Evolutionary conservation across 2,329 filamentous ascomycete species (phyloP).

Genomic region (Saccharata proteae): DNA sequence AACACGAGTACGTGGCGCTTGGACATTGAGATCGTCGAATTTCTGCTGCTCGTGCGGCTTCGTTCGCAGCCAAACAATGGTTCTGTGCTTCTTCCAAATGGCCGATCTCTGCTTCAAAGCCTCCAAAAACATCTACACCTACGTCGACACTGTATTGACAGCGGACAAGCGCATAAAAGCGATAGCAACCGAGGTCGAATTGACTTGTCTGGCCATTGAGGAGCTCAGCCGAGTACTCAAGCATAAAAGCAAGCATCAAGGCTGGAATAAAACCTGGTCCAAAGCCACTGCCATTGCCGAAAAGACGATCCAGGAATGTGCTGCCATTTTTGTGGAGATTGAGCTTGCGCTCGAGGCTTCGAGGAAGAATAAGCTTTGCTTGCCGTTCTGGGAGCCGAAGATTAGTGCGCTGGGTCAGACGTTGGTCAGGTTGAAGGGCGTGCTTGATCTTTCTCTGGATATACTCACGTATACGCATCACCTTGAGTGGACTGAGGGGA

Average conservation of each 20-base stretch:
- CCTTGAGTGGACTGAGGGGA: too few species aligned
- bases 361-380: background rate
- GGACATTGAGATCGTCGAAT: background rate
- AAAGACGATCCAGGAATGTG: background rate
- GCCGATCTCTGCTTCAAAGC: background rate
- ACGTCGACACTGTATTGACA: background rate
- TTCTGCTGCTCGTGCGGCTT: background rate
- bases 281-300: background rate
- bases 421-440: constrained; percentile 2
- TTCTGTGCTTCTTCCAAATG: background rate
- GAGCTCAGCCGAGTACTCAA: background rate
- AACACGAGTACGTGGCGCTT: too few species aligned
- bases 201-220: constrained; percentile 1
- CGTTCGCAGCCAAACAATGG: background rate
- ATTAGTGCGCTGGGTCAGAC: background rate
- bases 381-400: constrained; percentile 1
- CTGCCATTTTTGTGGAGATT: background rate
- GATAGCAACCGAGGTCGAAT: constrained; percentile 1
- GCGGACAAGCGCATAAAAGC: background rate
- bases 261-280: background rate
- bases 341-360: background rate
- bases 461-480: too few species aligned
- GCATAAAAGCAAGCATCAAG: background rate
- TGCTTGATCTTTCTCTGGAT: too few species aligned
- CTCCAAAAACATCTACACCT: background rate